Percentiles rank a stretch among this genome's conserved stretches.
phyloP scores from a whole-genome alignment of 305 asterid species.

The Salvia sclarea region DNA sequence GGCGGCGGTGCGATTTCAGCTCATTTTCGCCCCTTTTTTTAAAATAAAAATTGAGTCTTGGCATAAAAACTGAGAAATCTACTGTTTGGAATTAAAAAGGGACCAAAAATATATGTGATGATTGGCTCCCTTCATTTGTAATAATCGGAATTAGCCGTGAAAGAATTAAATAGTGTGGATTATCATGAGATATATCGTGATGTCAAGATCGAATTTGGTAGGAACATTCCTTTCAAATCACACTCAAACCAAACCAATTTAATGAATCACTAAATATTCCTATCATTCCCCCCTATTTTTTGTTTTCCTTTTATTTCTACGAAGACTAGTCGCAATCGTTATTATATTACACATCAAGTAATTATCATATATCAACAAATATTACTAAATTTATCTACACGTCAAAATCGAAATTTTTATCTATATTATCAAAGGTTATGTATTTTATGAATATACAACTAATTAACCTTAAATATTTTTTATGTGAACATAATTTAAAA shows the following conservation, averaged over 20 bases:
- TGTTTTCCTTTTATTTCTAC: no score
- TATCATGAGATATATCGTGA: no score
- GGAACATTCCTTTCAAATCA: slow-evolving; percentile 6
- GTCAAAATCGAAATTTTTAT: no score
- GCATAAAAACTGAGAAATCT: neutral
- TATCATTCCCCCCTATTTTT: neutral
- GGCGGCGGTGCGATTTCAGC: slow-evolving; percentile 31
- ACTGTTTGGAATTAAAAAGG: neutral
- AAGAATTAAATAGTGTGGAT: neutral
- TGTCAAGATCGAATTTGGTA: slow-evolving; percentile 41
- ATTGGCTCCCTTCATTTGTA: slow-evolving; percentile 2
- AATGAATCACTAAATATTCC: neutral
- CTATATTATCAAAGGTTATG: no score
- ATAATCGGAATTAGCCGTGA: neutral
- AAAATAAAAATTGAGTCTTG: neutral
- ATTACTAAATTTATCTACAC: no score
- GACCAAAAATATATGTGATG: neutral
- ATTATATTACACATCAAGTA: no score
- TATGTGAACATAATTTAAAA: no score
- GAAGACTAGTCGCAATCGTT: no score
- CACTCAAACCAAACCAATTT: slow-evolving; percentile 16
- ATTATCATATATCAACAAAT: no score
- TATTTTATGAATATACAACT: no score
- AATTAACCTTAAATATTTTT: no score
- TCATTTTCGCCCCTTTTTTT: slow-evolving; percentile 10